Base-by-base conservation (phyloP, 2,329 filamentous ascomycete species). In the Fusarium brevicatenulatum region DNA sequence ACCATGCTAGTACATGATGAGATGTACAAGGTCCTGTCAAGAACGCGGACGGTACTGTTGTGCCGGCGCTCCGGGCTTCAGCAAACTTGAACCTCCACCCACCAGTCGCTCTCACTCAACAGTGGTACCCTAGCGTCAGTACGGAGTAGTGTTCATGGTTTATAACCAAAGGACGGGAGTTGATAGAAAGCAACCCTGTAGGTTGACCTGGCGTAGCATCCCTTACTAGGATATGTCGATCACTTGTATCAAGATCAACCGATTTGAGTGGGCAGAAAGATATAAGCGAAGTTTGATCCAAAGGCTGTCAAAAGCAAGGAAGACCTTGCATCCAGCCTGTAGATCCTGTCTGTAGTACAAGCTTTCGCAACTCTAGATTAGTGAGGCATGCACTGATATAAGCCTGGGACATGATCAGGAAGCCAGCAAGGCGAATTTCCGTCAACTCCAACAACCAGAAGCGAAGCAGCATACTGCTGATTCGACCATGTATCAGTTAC, bases 101-200 rank as follows among this genome's bases (percentile, higher is more conserved):
- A 9, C 19, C 19, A 40, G 50, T 54, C 9, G 13, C 23, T 16
- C 13, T 40, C 10, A 2, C 13, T n/a, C 9, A 18, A 30, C 19
- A n/a, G 10, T 3, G 4, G 12, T 23, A 30, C 34, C 50, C 19
- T 28, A 40, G 34, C 15, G 18, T 28, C 13, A 28, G 34, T 34
- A 34, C 32, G 12, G 32, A 34, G 32, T n/a, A 53, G 15, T n/a
- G 12, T 21, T 4, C 23, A 19, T 39, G 2, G 5, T 23, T 36
- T 7, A 11, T 32, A 9, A 36, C 13, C n/a, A 36, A 21, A 36
- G 23, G 5, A 54, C 36, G 23, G 34, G 34, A 54, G 30, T 40
- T 57, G 23, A n/a, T 25, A 25, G 23, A 57, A 25, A 36, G 25
- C 5, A 57, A 57, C 55, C 32, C 42, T 50, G 55, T 50, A 52